A percentile compares a stretch with the other conserved stretches of the same genome.
Conservation (phyloP, 352 stramenopile species). For the Chrysophaeum taylorii region DNA sequence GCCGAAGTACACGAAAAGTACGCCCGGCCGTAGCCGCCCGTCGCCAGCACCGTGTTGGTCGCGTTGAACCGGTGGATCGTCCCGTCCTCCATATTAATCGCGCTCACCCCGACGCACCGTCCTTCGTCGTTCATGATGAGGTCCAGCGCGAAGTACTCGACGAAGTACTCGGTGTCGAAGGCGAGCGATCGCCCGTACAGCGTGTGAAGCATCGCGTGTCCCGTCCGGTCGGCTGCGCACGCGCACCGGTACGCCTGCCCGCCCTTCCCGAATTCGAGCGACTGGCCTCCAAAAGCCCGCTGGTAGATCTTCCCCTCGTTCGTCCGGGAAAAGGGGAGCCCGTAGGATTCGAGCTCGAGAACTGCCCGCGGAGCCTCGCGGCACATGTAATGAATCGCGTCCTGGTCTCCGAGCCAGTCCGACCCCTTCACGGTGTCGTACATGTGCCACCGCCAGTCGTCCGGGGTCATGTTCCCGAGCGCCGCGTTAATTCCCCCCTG, state of each 20-base stretch:
- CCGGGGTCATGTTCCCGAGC: slow-evolving; percentile 87
- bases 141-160: slow-evolving; percentile 94
- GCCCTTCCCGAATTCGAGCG: slow-evolving; percentile 85
- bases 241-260: slow-evolving; percentile 84
- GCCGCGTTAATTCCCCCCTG: slow-evolving; percentile 94
- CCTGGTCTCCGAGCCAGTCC: slow-evolving; percentile 93
- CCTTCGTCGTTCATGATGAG: slow-evolving; percentile 81
- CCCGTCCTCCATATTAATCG: slow-evolving; percentile 92
- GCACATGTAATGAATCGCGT: slow-evolving; percentile 98
- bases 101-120: slow-evolving; percentile 82
- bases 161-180: slow-evolving; percentile 94
- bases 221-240: slow-evolving; percentile 83
- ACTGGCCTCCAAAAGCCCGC: slow-evolving; percentile 88
- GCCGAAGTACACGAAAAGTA: slow-evolving; percentile 93
- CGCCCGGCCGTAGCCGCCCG: slow-evolving; percentile 81
- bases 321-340: slow-evolving; percentile 86
- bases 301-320: slow-evolving; percentile 94
- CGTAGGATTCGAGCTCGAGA: slow-evolving; percentile 87
- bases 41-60: slow-evolving; percentile 87
- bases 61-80: slow-evolving; percentile 85
- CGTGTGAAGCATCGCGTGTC: slow-evolving; percentile 93
- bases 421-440: slow-evolving; percentile 95
- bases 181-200: slow-evolving; percentile 86
- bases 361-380: slow-evolving; percentile 70
- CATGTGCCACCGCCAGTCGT: slow-evolving; percentile 91